These are phyloP conservation scores for Kwoniella shivajii DNA, from an alignment of 1,284 basidiomycete genomes.

Conservation along the genomic window DNA sequence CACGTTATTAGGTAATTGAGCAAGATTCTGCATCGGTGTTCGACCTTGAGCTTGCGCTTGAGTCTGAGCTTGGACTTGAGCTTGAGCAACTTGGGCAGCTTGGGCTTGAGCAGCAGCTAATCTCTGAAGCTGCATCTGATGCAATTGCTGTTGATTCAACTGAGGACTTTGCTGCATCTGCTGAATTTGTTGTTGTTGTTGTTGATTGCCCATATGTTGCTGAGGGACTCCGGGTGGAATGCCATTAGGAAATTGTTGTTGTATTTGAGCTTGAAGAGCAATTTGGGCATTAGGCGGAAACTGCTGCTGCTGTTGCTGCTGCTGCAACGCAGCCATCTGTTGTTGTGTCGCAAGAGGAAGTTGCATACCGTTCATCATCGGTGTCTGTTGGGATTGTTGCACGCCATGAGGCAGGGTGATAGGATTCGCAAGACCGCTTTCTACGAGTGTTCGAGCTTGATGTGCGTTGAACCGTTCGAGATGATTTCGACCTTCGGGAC, in stretches of 20 bases:
- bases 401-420: slow-evolving; percentile 19
- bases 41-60: slow-evolving; percentile 16
- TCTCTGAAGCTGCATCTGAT: slow-evolving; percentile 22
- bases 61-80: slow-evolving; percentile 13
- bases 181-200: slow-evolving; percentile 7
- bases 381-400: slow-evolving; percentile 26
- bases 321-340: slow-evolving; percentile 33
- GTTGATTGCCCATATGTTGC: slow-evolving; percentile 9
- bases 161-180: slow-evolving; percentile 14
- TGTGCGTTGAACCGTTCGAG: slow-evolving; percentile 26
- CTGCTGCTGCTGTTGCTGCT: slow-evolving; percentile 25
- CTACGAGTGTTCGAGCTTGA: slow-evolving; percentile 28
- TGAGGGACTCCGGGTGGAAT: slow-evolving; percentile 6
- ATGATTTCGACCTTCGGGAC: slow-evolving; percentile 32
- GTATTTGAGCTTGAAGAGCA: slow-evolving; percentile 9
- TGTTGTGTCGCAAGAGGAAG: slow-evolving; percentile 33
- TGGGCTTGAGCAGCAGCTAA: slow-evolving; percentile 21
- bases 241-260: slow-evolving; percentile 17
- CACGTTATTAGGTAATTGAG: slow-evolving; percentile 9
- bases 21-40: slow-evolving; percentile 10
- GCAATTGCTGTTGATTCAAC: slow-evolving; percentile 22
- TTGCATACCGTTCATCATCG: slow-evolving; percentile 29
- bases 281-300: slow-evolving; percentile 6
- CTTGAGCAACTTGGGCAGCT: slow-evolving; percentile 11
- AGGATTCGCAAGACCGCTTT: slow-evolving; percentile 29